Evolutionary conservation across 108 stramenopile species (phyloP).

Genomic region (Fistulifera pelliculosa): DNA sequence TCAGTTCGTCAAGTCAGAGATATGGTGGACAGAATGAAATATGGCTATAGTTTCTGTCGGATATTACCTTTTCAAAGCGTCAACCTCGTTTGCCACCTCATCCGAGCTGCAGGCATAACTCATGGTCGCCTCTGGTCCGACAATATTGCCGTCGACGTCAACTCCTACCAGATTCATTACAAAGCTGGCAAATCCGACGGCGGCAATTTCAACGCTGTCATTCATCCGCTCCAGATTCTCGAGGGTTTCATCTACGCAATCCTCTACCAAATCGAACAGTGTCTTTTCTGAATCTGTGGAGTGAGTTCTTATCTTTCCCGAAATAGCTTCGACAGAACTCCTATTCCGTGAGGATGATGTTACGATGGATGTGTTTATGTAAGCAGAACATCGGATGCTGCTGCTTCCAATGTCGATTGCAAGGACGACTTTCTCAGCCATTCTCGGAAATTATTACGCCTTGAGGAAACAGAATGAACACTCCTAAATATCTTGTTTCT

Average conservation of each 20-base stretch:
- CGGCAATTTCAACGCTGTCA: constrained; percentile 27
- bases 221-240: not conserved
- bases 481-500: no score
- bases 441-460: no score
- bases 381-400: constrained; percentile 33
- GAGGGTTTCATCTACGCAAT: constrained; percentile 49
- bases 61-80: constrained; percentile 21
- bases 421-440: constrained; percentile 29
- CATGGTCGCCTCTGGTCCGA: constrained; percentile 46
- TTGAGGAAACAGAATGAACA: no score
- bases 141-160: constrained; percentile 11
- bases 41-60: constrained; percentile 15
- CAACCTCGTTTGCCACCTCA: constrained; percentile 48
- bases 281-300: constrained; percentile 6
- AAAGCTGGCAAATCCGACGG: constrained; percentile 70
- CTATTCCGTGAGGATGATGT: not conserved
- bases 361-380: not conserved
- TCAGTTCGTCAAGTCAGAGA: no score
- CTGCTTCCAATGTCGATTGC: constrained; percentile 71
- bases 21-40: no score
- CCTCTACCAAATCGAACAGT: constrained; percentile 42
- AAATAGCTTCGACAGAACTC: not conserved
- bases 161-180: constrained; percentile 78
- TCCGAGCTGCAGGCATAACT: constrained; percentile 68
- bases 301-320: not conserved